These are phyloP conservation scores for Ophiocordyceps australis DNA, from an alignment of 2,329 filamentous ascomycete genomes.

Conservation along the genomic window DNA sequence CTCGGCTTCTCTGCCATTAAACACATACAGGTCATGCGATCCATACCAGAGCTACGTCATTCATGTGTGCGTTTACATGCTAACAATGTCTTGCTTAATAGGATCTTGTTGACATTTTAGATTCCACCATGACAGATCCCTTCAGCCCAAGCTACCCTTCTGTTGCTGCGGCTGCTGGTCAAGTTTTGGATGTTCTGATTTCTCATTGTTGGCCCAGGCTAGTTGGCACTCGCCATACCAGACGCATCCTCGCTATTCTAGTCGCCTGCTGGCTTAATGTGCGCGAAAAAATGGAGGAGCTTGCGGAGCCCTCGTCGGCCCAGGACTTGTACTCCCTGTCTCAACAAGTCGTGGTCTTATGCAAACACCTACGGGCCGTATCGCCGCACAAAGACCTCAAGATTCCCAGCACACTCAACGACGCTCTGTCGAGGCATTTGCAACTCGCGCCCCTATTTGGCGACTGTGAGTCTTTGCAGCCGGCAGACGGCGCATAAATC, in stretches of 20 bases:
- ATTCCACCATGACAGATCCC: conserved; percentile 46
- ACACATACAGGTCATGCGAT: conserved; percentile 38
- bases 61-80: no score
- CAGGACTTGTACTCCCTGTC: conserved; percentile 2
- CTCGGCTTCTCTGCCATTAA: conserved; percentile 47
- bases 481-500: background rate
- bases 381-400: conserved; percentile 6
- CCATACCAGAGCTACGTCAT: background rate
- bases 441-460: conserved; percentile 12
- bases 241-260: conserved; percentile 44
- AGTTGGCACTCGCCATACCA: conserved; percentile 29
- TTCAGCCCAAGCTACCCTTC: no score
- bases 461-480: background rate
- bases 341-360: conserved; percentile 5
- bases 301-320: background rate
- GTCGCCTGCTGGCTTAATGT: conserved; percentile 44
- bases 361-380: conserved; percentile 6
- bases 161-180: conserved; percentile 27
- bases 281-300: conserved; percentile 12
- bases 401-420: conserved; percentile 3
- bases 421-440: conserved; percentile 9
- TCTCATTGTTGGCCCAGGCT: conserved; percentile 54
- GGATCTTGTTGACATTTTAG: conserved; percentile 49
- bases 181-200: conserved; percentile 38
- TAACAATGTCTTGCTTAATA: conserved; percentile 10